Percentiles rank a stretch among this genome's conserved stretches.
Evolutionary conservation across 2,329 filamentous ascomycete genomes (phyloP).

Genomic region (Sporothrix luriei): DNA sequence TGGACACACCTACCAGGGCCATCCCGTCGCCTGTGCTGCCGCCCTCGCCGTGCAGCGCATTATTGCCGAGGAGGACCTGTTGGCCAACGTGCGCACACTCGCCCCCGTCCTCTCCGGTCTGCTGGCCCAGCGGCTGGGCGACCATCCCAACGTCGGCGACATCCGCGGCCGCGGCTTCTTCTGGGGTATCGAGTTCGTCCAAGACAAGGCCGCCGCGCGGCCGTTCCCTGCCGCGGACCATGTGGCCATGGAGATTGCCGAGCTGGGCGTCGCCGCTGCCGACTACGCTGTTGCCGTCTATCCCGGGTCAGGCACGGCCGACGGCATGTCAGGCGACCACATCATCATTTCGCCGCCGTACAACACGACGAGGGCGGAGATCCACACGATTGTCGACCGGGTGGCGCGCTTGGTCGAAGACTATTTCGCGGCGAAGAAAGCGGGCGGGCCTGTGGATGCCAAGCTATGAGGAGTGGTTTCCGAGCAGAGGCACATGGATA

Average conservation of each 20-base stretch:
- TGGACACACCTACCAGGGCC: conserved; percentile 59
- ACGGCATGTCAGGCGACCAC: conserved; percentile 66
- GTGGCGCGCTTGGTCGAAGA: conserved; percentile 56
- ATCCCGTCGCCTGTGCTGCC: conserved; percentile 47
- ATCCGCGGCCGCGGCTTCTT: conserved; percentile 51
- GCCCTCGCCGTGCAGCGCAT: conserved; percentile 48
- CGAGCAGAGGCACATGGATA: too few relatives aligned
- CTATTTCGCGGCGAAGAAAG: conserved; percentile 45
- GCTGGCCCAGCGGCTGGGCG: conserved; percentile 41
- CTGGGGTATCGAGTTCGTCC: conserved; percentile 50
- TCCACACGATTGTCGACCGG: conserved; percentile 58
- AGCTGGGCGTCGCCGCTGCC: conserved; percentile 40
- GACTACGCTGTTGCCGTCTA: conserved; percentile 56
- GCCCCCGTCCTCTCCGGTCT: conserved; percentile 41
- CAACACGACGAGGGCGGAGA: conserved; percentile 60
- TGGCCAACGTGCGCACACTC: conserved; percentile 44
- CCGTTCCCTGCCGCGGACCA: conserved; percentile 43
- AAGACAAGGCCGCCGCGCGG: conserved; percentile 41
- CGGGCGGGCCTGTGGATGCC: background rate
- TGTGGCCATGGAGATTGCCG: conserved; percentile 43
- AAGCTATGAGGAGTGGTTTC: conserved; percentile 14
- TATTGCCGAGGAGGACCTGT: conserved; percentile 43
- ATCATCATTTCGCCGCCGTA: conserved; percentile 70
- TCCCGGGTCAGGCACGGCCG: conserved; percentile 63
- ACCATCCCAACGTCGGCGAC: conserved; percentile 48